Percentiles rank a stretch among this genome's conserved stretches.
These are phyloP conservation scores for Macrolepiota albuminosa DNA, from an alignment of 768 basidiomycete species.

Conservation along the genomic window DNA sequence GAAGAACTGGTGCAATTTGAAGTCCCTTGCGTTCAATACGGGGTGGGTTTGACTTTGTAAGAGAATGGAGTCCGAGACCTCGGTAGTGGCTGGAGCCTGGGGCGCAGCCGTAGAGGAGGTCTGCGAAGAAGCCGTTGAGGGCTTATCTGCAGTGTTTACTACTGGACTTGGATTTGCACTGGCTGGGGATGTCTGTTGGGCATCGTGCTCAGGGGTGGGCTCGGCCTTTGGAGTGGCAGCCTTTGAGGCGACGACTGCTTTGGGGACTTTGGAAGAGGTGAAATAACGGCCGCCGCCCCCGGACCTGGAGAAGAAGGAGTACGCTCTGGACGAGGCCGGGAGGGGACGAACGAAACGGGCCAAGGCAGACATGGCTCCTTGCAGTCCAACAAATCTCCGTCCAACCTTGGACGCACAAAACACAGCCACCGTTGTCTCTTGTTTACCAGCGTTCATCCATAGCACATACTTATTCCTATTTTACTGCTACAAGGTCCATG, in stretches of 20 bases:
- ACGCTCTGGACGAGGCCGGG: conserved; percentile 50
- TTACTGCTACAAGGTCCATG: no score
- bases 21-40: conserved; percentile 57
- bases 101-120: conserved; percentile 10
- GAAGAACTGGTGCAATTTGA: conserved; percentile 83
- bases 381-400: not conserved
- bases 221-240: conserved; percentile 25
- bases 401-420: not conserved
- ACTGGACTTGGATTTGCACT: conserved; percentile 2
- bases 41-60: conserved; percentile 39
- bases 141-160: conserved; percentile 10
- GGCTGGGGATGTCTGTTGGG: conserved; percentile 12
- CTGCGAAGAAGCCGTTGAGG: conserved; percentile 1
- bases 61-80: not conserved
- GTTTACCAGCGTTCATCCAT: not conserved
- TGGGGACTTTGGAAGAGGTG: conserved; percentile 66
- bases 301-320: conserved; percentile 76
- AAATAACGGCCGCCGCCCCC: conserved; percentile 68
- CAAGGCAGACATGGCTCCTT: conserved; percentile 43
- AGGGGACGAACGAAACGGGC: conserved; percentile 43
- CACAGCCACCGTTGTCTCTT: conserved; percentile 14
- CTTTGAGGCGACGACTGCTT: conserved; percentile 34
- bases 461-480: no score
- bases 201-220: conserved; percentile 15
- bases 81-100: conserved; percentile 8